These are phyloP conservation scores for Ceratobasidium papillatum DNA, from an alignment of 1,284 basidiomycete species.

Conservation along the genomic window DNA sequence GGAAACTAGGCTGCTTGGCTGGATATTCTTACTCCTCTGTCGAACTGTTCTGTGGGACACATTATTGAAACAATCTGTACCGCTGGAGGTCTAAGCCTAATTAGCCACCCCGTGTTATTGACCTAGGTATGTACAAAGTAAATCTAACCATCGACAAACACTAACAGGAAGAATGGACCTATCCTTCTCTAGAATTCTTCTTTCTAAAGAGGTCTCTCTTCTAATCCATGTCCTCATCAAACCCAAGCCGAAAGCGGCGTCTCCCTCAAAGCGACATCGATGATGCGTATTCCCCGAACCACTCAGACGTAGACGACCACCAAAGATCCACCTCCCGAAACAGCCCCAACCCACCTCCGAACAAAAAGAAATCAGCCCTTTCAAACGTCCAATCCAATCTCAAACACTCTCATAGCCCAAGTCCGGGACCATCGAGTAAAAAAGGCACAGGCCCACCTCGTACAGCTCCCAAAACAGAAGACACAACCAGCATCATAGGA, in stretches of 20 bases:
- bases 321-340: background rate
- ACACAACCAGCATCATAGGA: background rate
- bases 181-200: background rate
- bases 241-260: constrained; percentile 25
- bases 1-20: background rate
- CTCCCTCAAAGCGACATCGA: constrained; percentile 32
- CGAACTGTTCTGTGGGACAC: too few relatives aligned
- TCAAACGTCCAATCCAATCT: constrained; percentile 33
- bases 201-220: background rate
- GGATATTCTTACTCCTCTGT: background rate
- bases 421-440: constrained; percentile 25
- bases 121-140: background rate
- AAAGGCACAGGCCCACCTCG: constrained; percentile 26
- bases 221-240: constrained; percentile 17
- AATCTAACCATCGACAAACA: background rate
- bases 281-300: constrained; percentile 17
- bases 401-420: constrained; percentile 37
- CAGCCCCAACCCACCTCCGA: constrained; percentile 32
- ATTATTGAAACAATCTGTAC: background rate
- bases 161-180: too few relatives aligned
- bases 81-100: background rate
- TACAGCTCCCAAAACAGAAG: constrained; percentile 29
- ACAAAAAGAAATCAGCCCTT: constrained; percentile 30
- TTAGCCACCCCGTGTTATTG: background rate
- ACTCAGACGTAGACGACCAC: constrained; percentile 17